Evolutionary conservation across 1,139 yeast species (phyloP).

Genomic region (Geotrichum siamense): DNA sequence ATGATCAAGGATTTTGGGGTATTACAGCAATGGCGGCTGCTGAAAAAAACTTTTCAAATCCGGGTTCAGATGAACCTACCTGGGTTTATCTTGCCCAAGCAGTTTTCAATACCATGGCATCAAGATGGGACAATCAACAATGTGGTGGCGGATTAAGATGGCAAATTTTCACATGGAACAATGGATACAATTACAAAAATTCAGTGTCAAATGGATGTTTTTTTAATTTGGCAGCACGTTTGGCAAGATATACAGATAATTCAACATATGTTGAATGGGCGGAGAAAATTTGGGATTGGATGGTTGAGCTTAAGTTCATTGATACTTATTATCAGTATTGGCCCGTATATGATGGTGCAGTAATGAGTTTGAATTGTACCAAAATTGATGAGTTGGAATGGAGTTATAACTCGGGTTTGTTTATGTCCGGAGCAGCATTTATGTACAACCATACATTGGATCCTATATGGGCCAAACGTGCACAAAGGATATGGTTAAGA

Average conservation of each 20-base stretch:
- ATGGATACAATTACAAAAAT: conserved; percentile 89
- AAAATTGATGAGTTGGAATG: conserved; percentile 56
- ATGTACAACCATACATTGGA: conserved; percentile 68
- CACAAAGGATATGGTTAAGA: conserved; percentile 36
- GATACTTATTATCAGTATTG: conserved; percentile 38
- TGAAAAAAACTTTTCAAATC: conserved; percentile 67
- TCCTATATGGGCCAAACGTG: conserved; percentile 57
- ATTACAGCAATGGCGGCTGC: conserved; percentile 77
- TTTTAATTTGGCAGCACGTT: conserved; percentile 79
- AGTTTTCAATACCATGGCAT: conserved; percentile 81
- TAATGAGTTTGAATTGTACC: conserved; percentile 55
- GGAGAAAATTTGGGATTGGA: conserved; percentile 77
- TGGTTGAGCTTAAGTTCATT: conserved; percentile 53
- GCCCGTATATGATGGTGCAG: conserved; percentile 70
- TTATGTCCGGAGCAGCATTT: conserved; percentile 76
- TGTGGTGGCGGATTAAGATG: conserved; percentile 92
- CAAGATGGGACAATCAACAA: conserved; percentile 68
- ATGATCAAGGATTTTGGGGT: conserved; percentile 92
- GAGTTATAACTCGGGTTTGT: conserved; percentile 83
- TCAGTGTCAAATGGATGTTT: conserved; percentile 86
- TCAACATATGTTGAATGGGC: conserved; percentile 76
- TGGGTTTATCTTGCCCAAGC: conserved; percentile 77
- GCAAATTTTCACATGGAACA: conserved; percentile 94
- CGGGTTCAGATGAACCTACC: conserved; percentile 44
- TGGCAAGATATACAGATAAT: conserved; percentile 69